A percentile compares a stretch with the other conserved stretches of the same genome.
Conservation (phyloP, 1,139 yeast species). For the Saccharomyces hybrid region DNA sequence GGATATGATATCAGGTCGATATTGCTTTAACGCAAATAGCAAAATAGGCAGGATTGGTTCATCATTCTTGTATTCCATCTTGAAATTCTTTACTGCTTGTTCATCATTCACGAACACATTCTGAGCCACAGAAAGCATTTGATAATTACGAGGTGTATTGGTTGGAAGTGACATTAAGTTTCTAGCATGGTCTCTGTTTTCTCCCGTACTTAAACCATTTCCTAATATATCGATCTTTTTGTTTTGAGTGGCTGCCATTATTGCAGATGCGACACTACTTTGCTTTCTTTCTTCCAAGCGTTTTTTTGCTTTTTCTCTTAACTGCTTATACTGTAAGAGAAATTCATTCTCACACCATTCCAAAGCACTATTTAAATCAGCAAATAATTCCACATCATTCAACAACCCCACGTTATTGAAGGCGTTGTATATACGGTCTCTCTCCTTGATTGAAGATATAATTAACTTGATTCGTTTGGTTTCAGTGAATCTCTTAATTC, state of each 20-base stretch:
- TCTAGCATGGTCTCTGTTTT: not conserved
- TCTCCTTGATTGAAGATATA: conserved; percentile 70
- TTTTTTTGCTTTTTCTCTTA: conserved; percentile 25
- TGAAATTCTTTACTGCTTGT: conserved; percentile 36
- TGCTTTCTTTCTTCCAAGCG: conserved; percentile 11
- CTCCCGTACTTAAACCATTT: not conserved
- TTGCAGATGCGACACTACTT: conserved; percentile 3
- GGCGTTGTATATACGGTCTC: conserved; percentile 52
- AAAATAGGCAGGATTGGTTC: conserved; percentile 23
- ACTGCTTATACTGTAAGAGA: conserved; percentile 54
- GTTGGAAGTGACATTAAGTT: conserved; percentile 25
- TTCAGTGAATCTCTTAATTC: conserved; percentile 71
- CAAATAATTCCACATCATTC: conserved; percentile 39
- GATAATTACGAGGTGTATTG: conserved; percentile 37
- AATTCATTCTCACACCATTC: conserved; percentile 97
- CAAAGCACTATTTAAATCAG: conserved; percentile 73
- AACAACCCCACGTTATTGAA: conserved; percentile 68
- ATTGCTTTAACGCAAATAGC: conserved; percentile 26
- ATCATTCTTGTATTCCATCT: conserved; percentile 28
- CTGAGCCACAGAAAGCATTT: conserved; percentile 35
- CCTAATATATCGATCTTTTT: not conserved
- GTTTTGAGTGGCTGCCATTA: not conserved
- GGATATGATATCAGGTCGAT: conserved; percentile 34
- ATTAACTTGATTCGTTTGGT: conserved; percentile 66
- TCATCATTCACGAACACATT: conserved; percentile 29